Base-by-base conservation (phyloP, 768 basidiomycete species). In the Mycena floridula region DNA sequence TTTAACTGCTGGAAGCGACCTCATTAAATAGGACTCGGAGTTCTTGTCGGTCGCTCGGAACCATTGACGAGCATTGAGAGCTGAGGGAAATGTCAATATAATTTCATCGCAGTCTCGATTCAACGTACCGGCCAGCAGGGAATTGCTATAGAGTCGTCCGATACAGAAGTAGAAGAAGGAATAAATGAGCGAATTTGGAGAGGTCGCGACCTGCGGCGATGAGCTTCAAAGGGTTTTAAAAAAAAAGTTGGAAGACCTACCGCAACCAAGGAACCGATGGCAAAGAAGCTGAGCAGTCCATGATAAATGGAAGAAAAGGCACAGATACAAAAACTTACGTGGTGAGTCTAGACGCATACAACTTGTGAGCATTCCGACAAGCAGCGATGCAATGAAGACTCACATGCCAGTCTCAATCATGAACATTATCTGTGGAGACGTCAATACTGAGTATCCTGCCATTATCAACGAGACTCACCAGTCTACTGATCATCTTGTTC, bases 131-230 rank as follows among this genome's bases (percentile, higher is more conserved):
- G n/a, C n/a, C n/a, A n/a, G n/a, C n/a, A n/a, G n/a, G n/a, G n/a
- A n/a, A n/a, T n/a, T n/a, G n/a, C n/a, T n/a, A n/a, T n/a, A n/a
- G n/a, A n/a, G n/a, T n/a, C n/a, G n/a, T n/a, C 62, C 61, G 37
- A 65, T 61, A 49, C 59, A 61, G 50, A 65, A 63, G 40, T 63
- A 61, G 43, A 62, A 63, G 0, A 55, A 48, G 0, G 62, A 60
- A 44, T 65, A 65, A 16, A 65, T 57, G 5, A 65, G 50, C 0
- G 59, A 57, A 9, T 47, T 48, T 5, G 57, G 57, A 3, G 61
- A 61, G 4, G 46, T 46, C 24, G 57, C 43, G 8, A 63, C 45
- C 63, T 65, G 38, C 5, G 40, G 35, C 13, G 12, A 5, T 37
- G 18, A 12, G 6, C 13, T 9, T 30, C 12, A 30, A 7, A 28